Conservation (phyloP, 192 early-diverging fungal species). For the Coemansia sp. region DNA sequence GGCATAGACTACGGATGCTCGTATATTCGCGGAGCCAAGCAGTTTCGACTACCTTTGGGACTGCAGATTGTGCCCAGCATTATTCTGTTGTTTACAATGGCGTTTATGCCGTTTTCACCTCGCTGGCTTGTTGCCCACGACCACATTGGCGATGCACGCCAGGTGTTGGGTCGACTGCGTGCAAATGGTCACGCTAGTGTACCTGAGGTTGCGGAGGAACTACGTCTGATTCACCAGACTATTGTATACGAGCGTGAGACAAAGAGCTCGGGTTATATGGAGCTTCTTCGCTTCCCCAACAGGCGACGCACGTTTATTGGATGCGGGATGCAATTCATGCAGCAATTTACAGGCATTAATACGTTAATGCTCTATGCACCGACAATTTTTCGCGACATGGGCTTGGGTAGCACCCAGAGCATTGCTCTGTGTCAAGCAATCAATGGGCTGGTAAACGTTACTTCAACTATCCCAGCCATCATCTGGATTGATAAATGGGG, state of each 20-base stretch:
- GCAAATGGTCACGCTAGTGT: slow-evolving; percentile 57
- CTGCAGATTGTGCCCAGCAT: slow-evolving; percentile 79
- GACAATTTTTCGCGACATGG: slow-evolving; percentile 58
- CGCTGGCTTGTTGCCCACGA: slow-evolving; percentile 78
- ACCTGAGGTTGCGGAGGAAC: slow-evolving; percentile 59
- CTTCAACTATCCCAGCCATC: slow-evolving; percentile 84
- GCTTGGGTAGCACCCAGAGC: slow-evolving; percentile 49
- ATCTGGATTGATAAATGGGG: slow-evolving; percentile 79
- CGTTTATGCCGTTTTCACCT: slow-evolving; percentile 81
- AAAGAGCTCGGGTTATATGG: slow-evolving; percentile 61
- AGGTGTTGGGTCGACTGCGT: slow-evolving; percentile 67
- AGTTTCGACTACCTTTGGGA: slow-evolving; percentile 82
- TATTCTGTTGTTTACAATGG: slow-evolving; percentile 63
- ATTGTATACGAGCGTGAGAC: slow-evolving; percentile 63
- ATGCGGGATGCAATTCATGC: slow-evolving; percentile 69
- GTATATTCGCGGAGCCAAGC: slow-evolving; percentile 49
- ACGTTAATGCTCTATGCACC: slow-evolving; percentile 77
- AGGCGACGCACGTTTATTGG: slow-evolving; percentile 65
- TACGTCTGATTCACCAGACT: slow-evolving; percentile 67
- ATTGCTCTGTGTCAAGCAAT: slow-evolving; percentile 63
- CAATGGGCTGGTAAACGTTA: slow-evolving; percentile 77
- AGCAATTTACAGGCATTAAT: slow-evolving; percentile 87
- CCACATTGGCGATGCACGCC: slow-evolving; percentile 64
- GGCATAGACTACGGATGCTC: slow-evolving; percentile 48
- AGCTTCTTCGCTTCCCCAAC: slow-evolving; percentile 56